These are phyloP conservation scores for Podospora fimiseda DNA, from an alignment of 495 filamentous ascomycete species.

Conservation along the genomic window DNA sequence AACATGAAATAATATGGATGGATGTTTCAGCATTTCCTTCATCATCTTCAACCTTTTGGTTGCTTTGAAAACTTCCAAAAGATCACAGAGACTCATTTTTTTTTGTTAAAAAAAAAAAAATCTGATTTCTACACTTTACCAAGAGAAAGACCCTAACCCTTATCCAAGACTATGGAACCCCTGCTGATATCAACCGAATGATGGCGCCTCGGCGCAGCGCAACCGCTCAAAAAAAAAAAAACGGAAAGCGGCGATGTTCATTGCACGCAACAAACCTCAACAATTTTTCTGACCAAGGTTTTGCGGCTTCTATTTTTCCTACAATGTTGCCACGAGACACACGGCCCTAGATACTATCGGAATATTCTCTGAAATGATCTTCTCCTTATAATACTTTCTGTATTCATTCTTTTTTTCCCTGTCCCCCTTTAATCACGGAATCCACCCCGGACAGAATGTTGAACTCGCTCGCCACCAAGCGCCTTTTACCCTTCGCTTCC, in stretches of 20 bases:
- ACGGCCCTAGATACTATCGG: not conserved
- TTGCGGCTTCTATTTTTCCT: not conserved
- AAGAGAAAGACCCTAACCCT: slow-evolving; percentile 2
- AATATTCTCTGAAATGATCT: not conserved
- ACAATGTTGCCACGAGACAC: not conserved
- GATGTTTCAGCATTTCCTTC: not conserved
- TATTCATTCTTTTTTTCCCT: not conserved
- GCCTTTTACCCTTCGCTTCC: slow-evolving; percentile 7
- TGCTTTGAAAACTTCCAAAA: not conserved
- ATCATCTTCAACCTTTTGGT: not conserved
- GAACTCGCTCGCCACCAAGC: slow-evolving; percentile 12
- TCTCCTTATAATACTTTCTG: not conserved
- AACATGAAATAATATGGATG: not conserved
- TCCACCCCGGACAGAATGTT: slow-evolving; percentile 10
- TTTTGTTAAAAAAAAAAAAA: no score
- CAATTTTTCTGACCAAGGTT: not conserved
- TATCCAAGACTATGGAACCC: no score
- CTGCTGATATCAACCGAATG: not conserved
- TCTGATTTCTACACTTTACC: no score
- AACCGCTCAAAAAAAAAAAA: not conserved
- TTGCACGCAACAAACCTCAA: not conserved
- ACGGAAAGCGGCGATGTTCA: not conserved
- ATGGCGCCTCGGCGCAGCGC: slow-evolving; percentile 1
- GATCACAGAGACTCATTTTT: no score
- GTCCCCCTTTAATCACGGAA: slow-evolving; percentile 4